phyloP scores from a whole-genome alignment of 2,329 filamentous ascomycete species.

The Madurella mycetomatis region DNA sequence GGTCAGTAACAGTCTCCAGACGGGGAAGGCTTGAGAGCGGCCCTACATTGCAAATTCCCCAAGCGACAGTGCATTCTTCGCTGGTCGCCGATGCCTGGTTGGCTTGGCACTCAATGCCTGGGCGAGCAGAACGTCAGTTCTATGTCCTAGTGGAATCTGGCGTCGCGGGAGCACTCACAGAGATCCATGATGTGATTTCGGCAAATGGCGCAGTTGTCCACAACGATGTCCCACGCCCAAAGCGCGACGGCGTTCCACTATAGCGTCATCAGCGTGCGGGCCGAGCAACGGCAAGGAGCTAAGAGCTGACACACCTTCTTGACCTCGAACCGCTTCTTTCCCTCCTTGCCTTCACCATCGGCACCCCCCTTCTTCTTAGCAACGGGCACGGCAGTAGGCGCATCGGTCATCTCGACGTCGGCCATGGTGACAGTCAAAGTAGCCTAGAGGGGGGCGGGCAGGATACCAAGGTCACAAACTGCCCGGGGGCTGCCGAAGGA shows the following conservation, averaged over 20 bases:
- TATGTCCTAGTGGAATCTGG: not conserved
- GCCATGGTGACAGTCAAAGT: slow-evolving; percentile 57
- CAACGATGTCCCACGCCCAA: slow-evolving; percentile 99
- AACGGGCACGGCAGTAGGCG: slow-evolving; percentile 50
- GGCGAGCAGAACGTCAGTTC: slow-evolving; percentile 13
- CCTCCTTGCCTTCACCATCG: slow-evolving; percentile 45
- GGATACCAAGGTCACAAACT: not conserved
- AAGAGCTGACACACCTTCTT: slow-evolving; percentile 69
- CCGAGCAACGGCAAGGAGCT: not conserved
- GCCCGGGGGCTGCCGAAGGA: too few species aligned
- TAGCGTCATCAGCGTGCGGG: slow-evolving; percentile 9
- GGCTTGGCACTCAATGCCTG: slow-evolving; percentile 95
- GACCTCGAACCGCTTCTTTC: slow-evolving; percentile 95
- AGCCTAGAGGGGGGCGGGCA: not conserved
- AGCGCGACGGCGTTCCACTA: slow-evolving; percentile 98
- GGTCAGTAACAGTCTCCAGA: slow-evolving; percentile 9
- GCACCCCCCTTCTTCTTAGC: slow-evolving; percentile 49
- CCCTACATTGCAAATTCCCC: slow-evolving; percentile 97
- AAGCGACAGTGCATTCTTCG: slow-evolving; percentile 97
- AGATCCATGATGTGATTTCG: slow-evolving; percentile 99
- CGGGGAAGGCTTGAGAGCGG: slow-evolving; percentile 38
- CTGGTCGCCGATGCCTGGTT: slow-evolving; percentile 97
- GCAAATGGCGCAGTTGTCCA: slow-evolving; percentile 99
- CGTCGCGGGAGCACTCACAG: slow-evolving; percentile 52
- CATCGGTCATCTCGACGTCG: slow-evolving; percentile 96